Percentiles rank a stretch among this genome's conserved stretches.
These are phyloP conservation scores for Leavenworthia alabamica DNA, from an alignment of 345 rosid genomes.

Conservation along the genomic window DNA sequence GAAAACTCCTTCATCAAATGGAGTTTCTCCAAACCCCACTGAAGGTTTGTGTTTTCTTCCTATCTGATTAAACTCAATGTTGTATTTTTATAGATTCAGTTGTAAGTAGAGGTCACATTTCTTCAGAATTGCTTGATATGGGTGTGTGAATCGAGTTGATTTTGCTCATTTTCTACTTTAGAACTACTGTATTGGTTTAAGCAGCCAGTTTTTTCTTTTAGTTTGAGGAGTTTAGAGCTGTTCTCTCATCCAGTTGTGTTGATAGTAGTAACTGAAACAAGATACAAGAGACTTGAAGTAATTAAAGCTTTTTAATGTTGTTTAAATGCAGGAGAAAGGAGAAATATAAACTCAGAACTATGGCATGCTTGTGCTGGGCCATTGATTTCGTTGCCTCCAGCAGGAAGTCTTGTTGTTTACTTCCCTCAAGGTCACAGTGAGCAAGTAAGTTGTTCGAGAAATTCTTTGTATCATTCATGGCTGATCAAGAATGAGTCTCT, in stretches of 20 bases:
- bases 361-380: constrained; percentile 99
- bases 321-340: constrained; percentile 58
- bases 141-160: neutral
- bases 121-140: neutral
- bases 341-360: constrained; percentile 71
- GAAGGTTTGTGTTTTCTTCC: constrained; percentile 51
- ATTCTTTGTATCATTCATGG: neutral
- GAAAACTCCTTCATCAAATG: constrained; percentile 86
- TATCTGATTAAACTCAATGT: neutral
- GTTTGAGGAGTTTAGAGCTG: constrained; percentile 2
- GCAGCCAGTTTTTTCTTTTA: neutral
- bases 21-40: constrained; percentile 48
- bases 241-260: neutral
- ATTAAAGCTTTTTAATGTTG: constrained; percentile 11
- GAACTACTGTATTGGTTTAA: neutral
- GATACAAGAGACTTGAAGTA: neutral
- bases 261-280: constrained; percentile 2
- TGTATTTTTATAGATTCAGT: constrained; percentile 8
- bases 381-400: constrained; percentile 70
- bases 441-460: constrained; percentile 44
- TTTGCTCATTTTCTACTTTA: neutral
- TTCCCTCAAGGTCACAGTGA: constrained; percentile 96
- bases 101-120: constrained; percentile 7
- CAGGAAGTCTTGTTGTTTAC: constrained; percentile 84
- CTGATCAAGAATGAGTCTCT: constrained; percentile 1